phyloP scores from a whole-genome alignment of 2,329 filamentous ascomycete genomes.

The Cordyceps farinosa region DNA sequence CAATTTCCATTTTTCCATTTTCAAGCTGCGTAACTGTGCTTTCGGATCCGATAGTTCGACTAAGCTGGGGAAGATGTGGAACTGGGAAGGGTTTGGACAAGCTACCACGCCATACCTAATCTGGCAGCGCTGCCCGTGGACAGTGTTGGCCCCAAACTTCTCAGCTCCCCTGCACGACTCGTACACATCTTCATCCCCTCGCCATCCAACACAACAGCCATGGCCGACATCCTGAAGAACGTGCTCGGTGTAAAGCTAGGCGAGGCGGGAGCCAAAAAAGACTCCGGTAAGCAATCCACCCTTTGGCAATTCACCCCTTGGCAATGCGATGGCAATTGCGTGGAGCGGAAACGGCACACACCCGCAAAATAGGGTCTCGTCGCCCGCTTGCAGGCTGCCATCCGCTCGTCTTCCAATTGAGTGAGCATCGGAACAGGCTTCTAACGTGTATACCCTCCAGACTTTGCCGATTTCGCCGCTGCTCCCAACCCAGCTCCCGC shows the following conservation, averaged over 20 bases:
- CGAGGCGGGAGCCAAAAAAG: constrained; percentile 48
- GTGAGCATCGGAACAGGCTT: neutral
- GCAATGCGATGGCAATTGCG: neutral
- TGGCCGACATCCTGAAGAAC: constrained; percentile 62
- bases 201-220: constrained; percentile 33
- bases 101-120: constrained; percentile 16
- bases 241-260: constrained; percentile 64
- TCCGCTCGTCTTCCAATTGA: neutral
- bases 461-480: constrained; percentile 91
- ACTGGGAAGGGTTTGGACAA: neutral
- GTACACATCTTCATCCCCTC: constrained; percentile 18
- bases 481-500: constrained; percentile 64
- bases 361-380: neutral
- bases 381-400: neutral
- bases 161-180: constrained; percentile 16
- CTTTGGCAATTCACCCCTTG: neutral
- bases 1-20: neutral
- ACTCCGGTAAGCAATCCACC: constrained; percentile 55
- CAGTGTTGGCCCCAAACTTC: constrained; percentile 6
- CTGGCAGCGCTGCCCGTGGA: neutral
- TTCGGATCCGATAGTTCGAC: neutral
- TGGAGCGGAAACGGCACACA: neutral
- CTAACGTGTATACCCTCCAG: constrained; percentile 44
- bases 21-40: too few species aligned
- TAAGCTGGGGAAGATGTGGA: neutral